Base-by-base conservation (phyloP, 2,329 filamentous ascomycete genomes). In the Botrytis squamosa region DNA sequence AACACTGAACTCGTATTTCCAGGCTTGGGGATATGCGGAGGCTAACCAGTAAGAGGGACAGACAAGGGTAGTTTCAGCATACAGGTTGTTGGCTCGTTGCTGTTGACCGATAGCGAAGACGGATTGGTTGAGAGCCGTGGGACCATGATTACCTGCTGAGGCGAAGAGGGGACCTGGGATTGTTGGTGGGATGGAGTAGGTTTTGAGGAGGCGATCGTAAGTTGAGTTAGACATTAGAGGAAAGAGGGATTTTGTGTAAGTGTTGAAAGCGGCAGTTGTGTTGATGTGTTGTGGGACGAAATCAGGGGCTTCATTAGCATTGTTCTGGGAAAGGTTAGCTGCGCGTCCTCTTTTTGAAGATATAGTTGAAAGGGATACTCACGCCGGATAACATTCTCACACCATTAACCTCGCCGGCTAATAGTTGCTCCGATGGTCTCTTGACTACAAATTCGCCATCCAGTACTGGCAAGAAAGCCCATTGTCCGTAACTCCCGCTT, bases 11-110 rank as follows among this genome's bases (percentile, higher is more conserved):
- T 86, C 84, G 73, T 86, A 86, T 73, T 84, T 84, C 80, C 82
- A 86, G 40, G 81, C 75, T 40, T 80, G 40, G 2, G 64, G 22
- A n/a, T 69, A 88, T 0, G 85, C 85, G 44, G 83, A 81, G 2
- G 84, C 83, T 59, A 87, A 80, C 86, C 85, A 88, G 80, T 88
- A 88, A 0, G 84, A 83, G 0, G 86, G 84, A 77, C 87, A 88
- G 20, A 86, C 82, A 71, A 88, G 88, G 0, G 85, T 87, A 1
- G 84, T 83, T 80, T 89, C 86, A 8, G 73, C 60, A 52, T 74
- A 74, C 1, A 74, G 57, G 42, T 74, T 74, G 38, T 83, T 80
- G 16, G 85, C 86, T 18, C 84, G 83, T 75, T 88, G 85, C 74
- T 88, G 86, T 71, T 86, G 84, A 8, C 86, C 86, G 0, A 81